A percentile compares a stretch with the other conserved stretches of the same genome.
Conservation (phyloP, 805 yeast species). For the Lipomyces starkeyi region DNA sequence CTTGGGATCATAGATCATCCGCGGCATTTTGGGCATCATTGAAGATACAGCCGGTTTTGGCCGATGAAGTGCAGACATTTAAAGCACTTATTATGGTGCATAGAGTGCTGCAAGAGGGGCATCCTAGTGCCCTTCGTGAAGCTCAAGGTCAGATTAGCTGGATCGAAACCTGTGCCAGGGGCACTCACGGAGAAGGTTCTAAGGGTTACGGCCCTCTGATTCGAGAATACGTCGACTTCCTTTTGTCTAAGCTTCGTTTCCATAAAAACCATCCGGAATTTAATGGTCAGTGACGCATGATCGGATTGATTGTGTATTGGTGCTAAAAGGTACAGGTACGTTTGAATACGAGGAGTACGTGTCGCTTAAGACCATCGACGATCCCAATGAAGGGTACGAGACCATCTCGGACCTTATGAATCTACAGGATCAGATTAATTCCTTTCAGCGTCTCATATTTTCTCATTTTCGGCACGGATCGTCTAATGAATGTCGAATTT, state of each 20-base stretch:
- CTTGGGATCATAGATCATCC: slow-evolving; percentile 93
- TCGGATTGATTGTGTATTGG: background rate
- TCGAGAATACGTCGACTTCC: slow-evolving; percentile 71
- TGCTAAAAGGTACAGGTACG: slow-evolving; percentile 47
- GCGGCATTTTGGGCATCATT: slow-evolving; percentile 84
- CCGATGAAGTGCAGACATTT: slow-evolving; percentile 82
- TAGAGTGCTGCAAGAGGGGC: slow-evolving; percentile 98
- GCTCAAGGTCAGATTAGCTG: slow-evolving; percentile 80
- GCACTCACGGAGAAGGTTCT: slow-evolving; percentile 49
- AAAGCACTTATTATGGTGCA: slow-evolving; percentile 86
- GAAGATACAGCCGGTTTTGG: slow-evolving; percentile 77
- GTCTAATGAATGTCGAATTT: slow-evolving; percentile 72
- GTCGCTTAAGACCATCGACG: slow-evolving; percentile 82
- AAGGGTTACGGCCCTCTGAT: slow-evolving; percentile 73
- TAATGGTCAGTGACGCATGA: slow-evolving; percentile 58
- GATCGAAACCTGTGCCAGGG: slow-evolving; percentile 72
- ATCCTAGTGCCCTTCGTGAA: slow-evolving; percentile 78
- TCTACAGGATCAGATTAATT: slow-evolving; percentile 82
- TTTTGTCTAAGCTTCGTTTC: slow-evolving; percentile 76
- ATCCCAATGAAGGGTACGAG: slow-evolving; percentile 91
- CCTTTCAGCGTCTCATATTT: slow-evolving; percentile 75
- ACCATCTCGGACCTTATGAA: slow-evolving; percentile 83
- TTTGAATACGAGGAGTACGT: slow-evolving; percentile 96
- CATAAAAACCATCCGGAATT: slow-evolving; percentile 85
- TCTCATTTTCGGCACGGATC: slow-evolving; percentile 68